These are phyloP conservation scores for Arctium minus DNA, from an alignment of 129 eudicot species.

Conservation along the genomic window DNA sequence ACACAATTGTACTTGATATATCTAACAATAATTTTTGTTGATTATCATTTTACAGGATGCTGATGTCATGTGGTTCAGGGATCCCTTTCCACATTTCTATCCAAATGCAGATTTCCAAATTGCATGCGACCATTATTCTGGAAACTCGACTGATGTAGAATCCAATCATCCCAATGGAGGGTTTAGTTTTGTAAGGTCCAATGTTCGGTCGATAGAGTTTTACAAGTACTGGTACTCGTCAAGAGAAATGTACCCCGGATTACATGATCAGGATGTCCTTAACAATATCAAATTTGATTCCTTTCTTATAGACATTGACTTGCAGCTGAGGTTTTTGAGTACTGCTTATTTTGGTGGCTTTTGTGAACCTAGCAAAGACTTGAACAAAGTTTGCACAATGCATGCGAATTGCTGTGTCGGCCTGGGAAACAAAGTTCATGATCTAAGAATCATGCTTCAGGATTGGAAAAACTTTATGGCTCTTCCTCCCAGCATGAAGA, in stretches of 20 bases:
- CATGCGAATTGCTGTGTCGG: conserved; percentile 64
- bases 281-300: conserved; percentile 36
- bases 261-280: conserved; percentile 62
- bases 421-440: conserved; percentile 39
- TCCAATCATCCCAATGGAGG: conserved; percentile 41
- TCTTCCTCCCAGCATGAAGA: background rate
- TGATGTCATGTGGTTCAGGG: conserved; percentile 66
- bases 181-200: conserved; percentile 44
- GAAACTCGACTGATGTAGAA: conserved; percentile 33
- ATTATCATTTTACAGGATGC: conserved; percentile 37
- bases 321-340: conserved; percentile 41
- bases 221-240: conserved; percentile 61
- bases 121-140: conserved; percentile 48
- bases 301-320: conserved; percentile 28
- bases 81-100: conserved; percentile 50
- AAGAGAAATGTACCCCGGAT: conserved; percentile 35
- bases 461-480: conserved; percentile 38
- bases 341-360: conserved; percentile 49
- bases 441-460: conserved; percentile 48
- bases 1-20: background rate
- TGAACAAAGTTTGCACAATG: conserved; percentile 45
- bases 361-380: conserved; percentile 57
- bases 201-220: conserved; percentile 41
- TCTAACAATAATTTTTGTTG: background rate
- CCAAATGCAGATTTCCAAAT: conserved; percentile 50